Evolutionary conservation across 768 basidiomycete genomes (phyloP).

Genomic region (Leucocoprinus leucothites): DNA sequence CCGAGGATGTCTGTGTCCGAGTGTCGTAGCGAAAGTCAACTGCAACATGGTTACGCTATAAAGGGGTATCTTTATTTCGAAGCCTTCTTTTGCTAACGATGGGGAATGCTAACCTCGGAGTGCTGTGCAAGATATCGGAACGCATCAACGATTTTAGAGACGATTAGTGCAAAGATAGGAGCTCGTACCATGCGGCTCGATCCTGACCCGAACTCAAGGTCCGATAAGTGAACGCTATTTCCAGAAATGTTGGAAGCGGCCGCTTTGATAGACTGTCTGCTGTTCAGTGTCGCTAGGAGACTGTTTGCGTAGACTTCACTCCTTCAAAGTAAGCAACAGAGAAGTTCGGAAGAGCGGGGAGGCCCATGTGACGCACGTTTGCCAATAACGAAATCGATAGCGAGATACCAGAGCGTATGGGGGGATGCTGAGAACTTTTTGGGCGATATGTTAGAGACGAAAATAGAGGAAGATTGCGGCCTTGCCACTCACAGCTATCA

Average conservation of each 20-base stretch:
- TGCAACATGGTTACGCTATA: not conserved
- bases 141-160: not conserved
- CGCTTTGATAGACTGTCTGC: conserved; percentile 26
- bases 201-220: conserved; percentile 11
- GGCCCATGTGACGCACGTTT: conserved; percentile 32
- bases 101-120: not conserved
- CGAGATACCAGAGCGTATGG: conserved; percentile 33
- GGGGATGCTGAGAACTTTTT: conserved; percentile 27
- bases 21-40: conserved; percentile 2
- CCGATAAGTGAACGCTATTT: conserved; percentile 16
- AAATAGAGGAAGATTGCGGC: not conserved
- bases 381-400: conserved; percentile 43
- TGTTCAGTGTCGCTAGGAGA: conserved; percentile 41
- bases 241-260: not conserved
- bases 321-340: not conserved
- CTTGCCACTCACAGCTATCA: conserved; percentile 30
- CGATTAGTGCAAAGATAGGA: not conserved
- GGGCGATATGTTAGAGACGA: not conserved
- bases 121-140: not conserved
- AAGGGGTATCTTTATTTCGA: not conserved
- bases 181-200: conserved; percentile 1
- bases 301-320: conserved; percentile 44
- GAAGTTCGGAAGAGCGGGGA: not conserved
- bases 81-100: no score
- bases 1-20: not conserved